Conservation (phyloP, 768 basidiomycete species). For the Lentinula edodes region DNA sequence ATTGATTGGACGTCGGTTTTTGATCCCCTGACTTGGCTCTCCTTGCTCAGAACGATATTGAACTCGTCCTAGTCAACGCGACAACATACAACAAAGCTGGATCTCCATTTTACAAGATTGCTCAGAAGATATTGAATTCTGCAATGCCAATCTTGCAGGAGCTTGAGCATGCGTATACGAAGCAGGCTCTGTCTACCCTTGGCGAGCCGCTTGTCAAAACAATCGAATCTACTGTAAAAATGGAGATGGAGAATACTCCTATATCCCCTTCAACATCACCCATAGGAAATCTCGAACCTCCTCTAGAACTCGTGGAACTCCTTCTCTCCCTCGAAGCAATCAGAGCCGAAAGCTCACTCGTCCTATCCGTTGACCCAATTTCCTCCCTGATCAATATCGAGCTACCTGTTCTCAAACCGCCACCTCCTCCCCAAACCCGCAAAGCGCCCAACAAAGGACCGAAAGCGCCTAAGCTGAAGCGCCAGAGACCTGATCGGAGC, state of each 20-base stretch:
- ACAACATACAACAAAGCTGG: slow-evolving; percentile 78
- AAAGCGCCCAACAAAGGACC: slow-evolving; percentile 15
- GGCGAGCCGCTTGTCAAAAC: not conserved
- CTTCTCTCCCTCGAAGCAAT: slow-evolving; percentile 50
- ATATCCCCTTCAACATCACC: slow-evolving; percentile 3
- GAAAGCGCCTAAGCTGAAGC: not conserved
- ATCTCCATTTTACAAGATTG: slow-evolving; percentile 65
- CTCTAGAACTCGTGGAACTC: slow-evolving; percentile 49
- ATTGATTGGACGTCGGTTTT: not conserved
- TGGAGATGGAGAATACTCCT: not conserved
- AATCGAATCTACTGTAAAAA: not conserved
- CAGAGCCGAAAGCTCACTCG: slow-evolving; percentile 45
- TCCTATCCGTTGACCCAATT: slow-evolving; percentile 55
- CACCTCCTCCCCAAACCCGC: slow-evolving; percentile 48
- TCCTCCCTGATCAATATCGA: slow-evolving; percentile 66
- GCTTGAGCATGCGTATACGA: slow-evolving; percentile 16
- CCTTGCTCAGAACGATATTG: slow-evolving; percentile 60
- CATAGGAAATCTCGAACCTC: slow-evolving; percentile 74
- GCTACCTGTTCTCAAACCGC: slow-evolving; percentile 54
- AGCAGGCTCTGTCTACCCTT: not conserved
- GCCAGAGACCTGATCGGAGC: not conserved
- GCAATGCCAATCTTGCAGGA: slow-evolving; percentile 35
- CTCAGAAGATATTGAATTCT: slow-evolving; percentile 50
- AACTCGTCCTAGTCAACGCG: slow-evolving; percentile 82
- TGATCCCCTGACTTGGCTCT: too few species aligned